Evolutionary conservation across 2,329 filamentous ascomycete genomes (phyloP).

Genomic region (Blastomyces silverae): DNA sequence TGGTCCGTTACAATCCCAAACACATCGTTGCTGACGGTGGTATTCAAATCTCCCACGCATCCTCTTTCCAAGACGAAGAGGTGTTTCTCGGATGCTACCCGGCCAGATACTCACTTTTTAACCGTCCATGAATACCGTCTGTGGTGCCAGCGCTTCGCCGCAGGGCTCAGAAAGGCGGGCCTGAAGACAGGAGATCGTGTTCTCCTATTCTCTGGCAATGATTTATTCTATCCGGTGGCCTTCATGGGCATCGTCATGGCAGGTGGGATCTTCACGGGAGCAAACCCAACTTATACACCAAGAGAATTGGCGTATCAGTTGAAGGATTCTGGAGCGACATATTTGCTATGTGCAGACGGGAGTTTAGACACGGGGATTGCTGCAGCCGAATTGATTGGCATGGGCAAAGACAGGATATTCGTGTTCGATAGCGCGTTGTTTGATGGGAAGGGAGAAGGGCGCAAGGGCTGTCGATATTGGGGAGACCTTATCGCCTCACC

Average conservation of each 20-base stretch:
- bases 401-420: slow-evolving; percentile 54
- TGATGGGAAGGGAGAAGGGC: slow-evolving; percentile 35
- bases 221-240: slow-evolving; percentile 62
- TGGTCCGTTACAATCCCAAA: slow-evolving; percentile 45
- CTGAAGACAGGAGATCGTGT: slow-evolving; percentile 63
- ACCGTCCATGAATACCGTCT: slow-evolving; percentile 59
- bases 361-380: slow-evolving; percentile 58
- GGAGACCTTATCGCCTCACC: slow-evolving; percentile 51
- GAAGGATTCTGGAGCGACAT: slow-evolving; percentile 60
- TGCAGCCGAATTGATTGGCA: slow-evolving; percentile 54
- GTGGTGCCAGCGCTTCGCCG: slow-evolving; percentile 65
- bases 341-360: slow-evolving; percentile 57
- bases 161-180: slow-evolving; percentile 59
- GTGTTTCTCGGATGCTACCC: slow-evolving; percentile 57
- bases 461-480: slow-evolving; percentile 54
- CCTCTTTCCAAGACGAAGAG: slow-evolving; percentile 42
- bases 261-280: slow-evolving; percentile 69
- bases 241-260: slow-evolving; percentile 71
- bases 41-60: slow-evolving; percentile 47
- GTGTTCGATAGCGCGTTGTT: slow-evolving; percentile 56
- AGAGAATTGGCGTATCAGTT: slow-evolving; percentile 71
- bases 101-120: slow-evolving; percentile 60
- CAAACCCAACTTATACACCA: slow-evolving; percentile 62
- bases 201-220: slow-evolving; percentile 66
- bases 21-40: slow-evolving; percentile 41